These are phyloP conservation scores for Graphium sp. DNA, from an alignment of 2,329 filamentous ascomycete species.

Conservation along the genomic window DNA sequence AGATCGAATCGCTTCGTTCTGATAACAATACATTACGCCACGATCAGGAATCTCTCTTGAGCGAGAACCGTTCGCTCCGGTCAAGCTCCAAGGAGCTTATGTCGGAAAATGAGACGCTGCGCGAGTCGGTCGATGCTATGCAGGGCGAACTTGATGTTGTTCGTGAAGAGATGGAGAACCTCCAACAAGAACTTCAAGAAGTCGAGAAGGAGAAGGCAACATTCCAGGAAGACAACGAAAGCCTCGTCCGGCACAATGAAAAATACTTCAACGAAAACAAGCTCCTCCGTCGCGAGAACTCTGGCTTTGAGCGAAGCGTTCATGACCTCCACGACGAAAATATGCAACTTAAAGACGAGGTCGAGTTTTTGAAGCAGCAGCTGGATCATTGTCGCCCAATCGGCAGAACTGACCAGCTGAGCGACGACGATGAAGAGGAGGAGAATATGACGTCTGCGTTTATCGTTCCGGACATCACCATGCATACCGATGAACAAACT, in stretches of 20 bases:
- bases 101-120: constrained; percentile 25
- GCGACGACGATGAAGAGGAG: constrained; percentile 13
- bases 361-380: constrained; percentile 26
- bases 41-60: constrained; percentile 23
- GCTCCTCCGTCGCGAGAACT: constrained; percentile 27
- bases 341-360: constrained; percentile 26
- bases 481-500: constrained; percentile 23
- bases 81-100: constrained; percentile 20
- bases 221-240: constrained; percentile 31
- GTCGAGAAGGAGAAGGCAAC: constrained; percentile 24
- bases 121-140: constrained; percentile 19
- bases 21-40: constrained; percentile 22
- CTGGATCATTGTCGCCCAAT: constrained; percentile 22
- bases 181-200: constrained; percentile 18
- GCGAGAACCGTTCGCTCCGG: constrained; percentile 26
- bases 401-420: constrained; percentile 16
- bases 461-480: constrained; percentile 40
- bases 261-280: constrained; percentile 37
- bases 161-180: constrained; percentile 20
- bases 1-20: constrained; percentile 21
- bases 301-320: constrained; percentile 26
- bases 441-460: constrained; percentile 43
- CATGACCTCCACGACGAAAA: constrained; percentile 28
- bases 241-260: constrained; percentile 35
- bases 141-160: constrained; percentile 23